Percentiles rank a stretch among this genome's conserved stretches.
These are phyloP conservation scores for Echites panduratus DNA, from an alignment of 257 asterid genomes.

Conservation along the genomic window DNA sequence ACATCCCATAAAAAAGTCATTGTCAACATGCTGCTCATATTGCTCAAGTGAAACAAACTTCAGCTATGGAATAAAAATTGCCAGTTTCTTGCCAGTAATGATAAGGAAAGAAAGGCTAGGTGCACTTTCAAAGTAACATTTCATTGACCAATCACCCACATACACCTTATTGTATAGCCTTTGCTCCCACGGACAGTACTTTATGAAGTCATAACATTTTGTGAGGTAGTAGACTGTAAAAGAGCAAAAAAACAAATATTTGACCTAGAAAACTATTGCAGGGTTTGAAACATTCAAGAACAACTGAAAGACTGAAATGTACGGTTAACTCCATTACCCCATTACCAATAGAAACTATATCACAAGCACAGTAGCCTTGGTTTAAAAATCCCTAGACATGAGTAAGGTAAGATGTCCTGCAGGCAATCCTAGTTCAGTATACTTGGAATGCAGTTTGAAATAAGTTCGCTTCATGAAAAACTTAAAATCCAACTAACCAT, in stretches of 20 bases:
- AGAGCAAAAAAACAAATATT: not conserved
- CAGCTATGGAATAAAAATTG: not conserved
- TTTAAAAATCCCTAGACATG: no score
- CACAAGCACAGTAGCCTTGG: not conserved
- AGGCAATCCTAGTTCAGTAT: not conserved
- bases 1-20: not conserved
- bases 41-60: not conserved
- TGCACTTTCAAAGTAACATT: not conserved
- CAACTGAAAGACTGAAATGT: not conserved
- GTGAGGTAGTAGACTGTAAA: not conserved
- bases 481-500: not conserved
- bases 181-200: not conserved
- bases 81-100: not conserved
- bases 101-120: not conserved
- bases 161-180: not conserved
- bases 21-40: not conserved
- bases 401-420: no score
- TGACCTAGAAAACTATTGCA: not conserved
- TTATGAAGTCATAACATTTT: not conserved
- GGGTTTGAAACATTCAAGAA: not conserved
- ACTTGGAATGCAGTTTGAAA: not conserved
- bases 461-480: not conserved
- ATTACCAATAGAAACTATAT: not conserved
- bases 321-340: not conserved
- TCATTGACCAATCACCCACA: not conserved